Conservation (phyloP, 1,139 yeast genomes). For the Saccharomyces pastorianus region DNA sequence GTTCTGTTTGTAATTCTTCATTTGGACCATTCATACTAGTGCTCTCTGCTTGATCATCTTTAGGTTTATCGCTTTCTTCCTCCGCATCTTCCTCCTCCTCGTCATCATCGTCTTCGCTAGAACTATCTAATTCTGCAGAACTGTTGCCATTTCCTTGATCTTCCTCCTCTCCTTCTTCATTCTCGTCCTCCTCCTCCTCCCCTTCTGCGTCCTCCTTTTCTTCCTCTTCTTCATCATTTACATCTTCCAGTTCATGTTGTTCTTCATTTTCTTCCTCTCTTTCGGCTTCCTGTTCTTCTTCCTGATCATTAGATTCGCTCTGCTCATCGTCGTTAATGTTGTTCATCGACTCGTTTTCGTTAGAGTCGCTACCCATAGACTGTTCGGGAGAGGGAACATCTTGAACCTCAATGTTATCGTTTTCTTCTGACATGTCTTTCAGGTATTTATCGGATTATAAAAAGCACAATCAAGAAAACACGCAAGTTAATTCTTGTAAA, state of each 20-base stretch:
- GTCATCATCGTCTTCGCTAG: slow-evolving; percentile 10
- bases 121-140: background rate
- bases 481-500: background rate
- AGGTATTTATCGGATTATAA: background rate
- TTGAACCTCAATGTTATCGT: background rate
- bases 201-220: slow-evolving; percentile 14
- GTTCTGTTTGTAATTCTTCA: slow-evolving; percentile 4
- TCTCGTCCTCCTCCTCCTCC: slow-evolving; percentile 14
- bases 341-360: background rate
- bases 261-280: slow-evolving; percentile 18
- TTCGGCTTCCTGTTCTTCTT: slow-evolving; percentile 3
- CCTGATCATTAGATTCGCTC: background rate
- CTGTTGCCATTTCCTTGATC: slow-evolving; percentile 15
- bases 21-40: too few species aligned
- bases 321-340: background rate
- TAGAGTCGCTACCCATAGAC: background rate
- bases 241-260: slow-evolving; percentile 18
- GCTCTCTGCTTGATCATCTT: background rate
- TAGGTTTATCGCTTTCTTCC: slow-evolving; percentile 3
- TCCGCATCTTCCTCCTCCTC: slow-evolving; percentile 8
- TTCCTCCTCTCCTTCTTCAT: slow-evolving; percentile 14
- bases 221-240: slow-evolving; percentile 17
- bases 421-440: background rate
- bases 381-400: background rate
- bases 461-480: background rate